Evolutionary conservation across 2,329 filamentous ascomycete species (phyloP), one percentile per base, ranked within the genome.

Genomic region (Cordyceps farinosa): DNA sequence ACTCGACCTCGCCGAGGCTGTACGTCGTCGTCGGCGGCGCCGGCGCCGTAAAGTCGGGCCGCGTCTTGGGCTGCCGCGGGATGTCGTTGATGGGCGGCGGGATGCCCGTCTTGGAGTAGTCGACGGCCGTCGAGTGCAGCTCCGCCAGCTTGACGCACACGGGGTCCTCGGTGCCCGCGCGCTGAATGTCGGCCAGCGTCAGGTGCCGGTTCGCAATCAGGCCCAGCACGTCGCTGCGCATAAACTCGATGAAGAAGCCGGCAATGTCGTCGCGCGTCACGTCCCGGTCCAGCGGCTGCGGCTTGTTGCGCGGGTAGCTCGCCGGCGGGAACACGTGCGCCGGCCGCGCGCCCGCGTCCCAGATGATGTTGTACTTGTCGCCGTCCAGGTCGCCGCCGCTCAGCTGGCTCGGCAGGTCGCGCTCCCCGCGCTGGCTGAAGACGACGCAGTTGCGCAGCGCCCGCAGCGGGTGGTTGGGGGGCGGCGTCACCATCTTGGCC

Each of bases 341-440:
- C 0, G 83, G 80, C 1, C 82, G 72, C 0, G 87, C 79, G 0
- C 73, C 70, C 0, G 74, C 68, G 67, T 96, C 91, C 81, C 85
- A 95, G 54, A 96, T 90, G 56, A 96, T 76, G 66, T 92, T 89
- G 74, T 90, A 96, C 0, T 91, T 76, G 71, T 97, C 92, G 0
- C 92, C 92, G 67, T 95, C 91, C 0, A 96, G 81, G 72, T 96
- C 92, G 0, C 92, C 92, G 1, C 92, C 92, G 60, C 89, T 89
- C 0, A 96, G 79, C 73, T 89, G 84, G 65, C 90, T 94, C 0
- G 91, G 91, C 0, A 96, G 77, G 70, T 96, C 92, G 17, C 92
- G 84, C 0, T 68, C 32, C 0, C 92, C 92, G 48, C 84, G 79
- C 63, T 87, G 85, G 64, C 88, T 92, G 71, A 96, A 96, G 1